Base-by-base conservation (phyloP, 257 asterid species). In the Solanum virginianum region DNA sequence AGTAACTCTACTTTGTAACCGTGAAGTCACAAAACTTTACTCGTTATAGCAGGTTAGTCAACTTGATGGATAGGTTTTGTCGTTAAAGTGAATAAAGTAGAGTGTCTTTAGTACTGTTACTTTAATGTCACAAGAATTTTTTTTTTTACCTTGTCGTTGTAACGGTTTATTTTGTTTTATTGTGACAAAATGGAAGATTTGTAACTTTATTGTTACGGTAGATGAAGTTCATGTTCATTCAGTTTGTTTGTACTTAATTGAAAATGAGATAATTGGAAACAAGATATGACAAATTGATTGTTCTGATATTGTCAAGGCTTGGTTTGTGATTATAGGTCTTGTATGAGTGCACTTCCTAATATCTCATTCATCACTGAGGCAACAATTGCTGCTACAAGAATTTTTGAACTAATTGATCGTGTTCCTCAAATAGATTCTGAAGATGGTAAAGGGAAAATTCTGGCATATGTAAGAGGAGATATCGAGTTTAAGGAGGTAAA, bases 311-410 rank as follows among this genome's bases (percentile, higher is more conserved):
- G 60, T 13, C 22, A 49, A 51, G 63, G 63, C 5, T 26, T 77
- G 45, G 6, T 77, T 86, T 70, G 53, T 81, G 49, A 62, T 85
- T 81, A 20, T 87, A 94, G 98, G 89, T 92, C 92, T 5, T 91
- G 93, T 16, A 91, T 94, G 95, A 89, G 93, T 74, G 91, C 90
- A 41, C 93, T 93, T 63, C 97, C 98, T 5, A 93, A 93, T 86
- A 80, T 94, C 79, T 91, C 96, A 0, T 90, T 86, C 90, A 90
- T 94, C 70, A 49, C 88, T 39, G 97, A 90, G 86, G 97, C 96
- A 80, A 86, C 88, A 16, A 72, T 89, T 55, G 91, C 95, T 4
- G 93, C 94, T 0, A 71, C 88, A 8, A 90, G 92, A 10, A 92
- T 92, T 26, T 94, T 91, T 47, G 90, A 92, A 84, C 88, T 87